Percentiles rank a stretch among this genome's conserved stretches.
Conservation (phyloP, 441 rosid species). For the Adansonia madagascariensis region DNA sequence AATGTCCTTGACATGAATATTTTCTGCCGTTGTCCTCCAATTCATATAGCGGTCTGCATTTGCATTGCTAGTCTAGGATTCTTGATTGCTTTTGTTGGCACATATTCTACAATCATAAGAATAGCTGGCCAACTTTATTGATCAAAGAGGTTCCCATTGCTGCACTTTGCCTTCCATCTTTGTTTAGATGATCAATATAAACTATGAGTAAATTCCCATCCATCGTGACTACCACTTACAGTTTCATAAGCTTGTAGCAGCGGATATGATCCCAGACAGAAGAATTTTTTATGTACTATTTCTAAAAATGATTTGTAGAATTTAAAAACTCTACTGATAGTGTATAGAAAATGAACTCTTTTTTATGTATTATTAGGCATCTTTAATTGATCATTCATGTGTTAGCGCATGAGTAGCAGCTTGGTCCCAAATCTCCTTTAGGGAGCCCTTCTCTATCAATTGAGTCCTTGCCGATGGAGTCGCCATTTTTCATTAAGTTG, state of each 20-base stretch:
- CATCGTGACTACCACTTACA: too few relatives aligned
- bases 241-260: not conserved
- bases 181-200: not conserved
- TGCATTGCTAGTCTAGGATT: slow-evolving; percentile 53
- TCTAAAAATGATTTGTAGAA: too few relatives aligned
- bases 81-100: slow-evolving; percentile 55
- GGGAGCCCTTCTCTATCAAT: not conserved
- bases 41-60: slow-evolving; percentile 57
- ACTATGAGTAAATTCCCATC: not conserved
- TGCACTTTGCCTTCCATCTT: not conserved
- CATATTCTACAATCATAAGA: slow-evolving; percentile 62
- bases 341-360: too few relatives aligned
- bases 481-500: not conserved
- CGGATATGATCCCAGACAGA: not conserved
- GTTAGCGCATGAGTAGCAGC: not conserved
- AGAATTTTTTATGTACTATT: too few relatives aligned
- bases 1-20: not conserved
- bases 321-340: too few relatives aligned
- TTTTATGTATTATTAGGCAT: not conserved
- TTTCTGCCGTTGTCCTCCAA: slow-evolving; percentile 9
- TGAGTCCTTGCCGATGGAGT: not conserved
- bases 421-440: not conserved
- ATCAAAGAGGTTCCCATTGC: slow-evolving; percentile 20
- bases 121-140: slow-evolving; percentile 43
- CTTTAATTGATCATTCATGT: not conserved